A percentile compares a stretch with the other conserved stretches of the same genome.
phyloP scores from a whole-genome alignment of 2,329 filamentous ascomycete species.

The Fusarium domesticum region DNA sequence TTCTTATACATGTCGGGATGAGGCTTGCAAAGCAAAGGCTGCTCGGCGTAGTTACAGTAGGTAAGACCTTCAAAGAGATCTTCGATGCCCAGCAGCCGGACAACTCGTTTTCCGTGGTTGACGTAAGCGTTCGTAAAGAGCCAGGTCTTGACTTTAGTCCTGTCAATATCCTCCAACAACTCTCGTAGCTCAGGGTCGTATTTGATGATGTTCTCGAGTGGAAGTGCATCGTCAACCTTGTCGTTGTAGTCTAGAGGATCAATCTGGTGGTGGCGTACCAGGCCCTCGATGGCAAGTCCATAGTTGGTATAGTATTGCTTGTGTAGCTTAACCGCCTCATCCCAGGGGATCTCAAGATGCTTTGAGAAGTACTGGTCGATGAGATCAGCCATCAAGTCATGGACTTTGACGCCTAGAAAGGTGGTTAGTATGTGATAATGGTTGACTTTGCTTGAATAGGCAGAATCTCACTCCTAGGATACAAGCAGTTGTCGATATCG shows the following conservation, averaged over 20 bases:
- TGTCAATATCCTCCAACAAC: constrained; percentile 80
- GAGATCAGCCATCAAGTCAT: constrained; percentile 81
- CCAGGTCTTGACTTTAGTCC: constrained; percentile 81
- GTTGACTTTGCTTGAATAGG: background rate
- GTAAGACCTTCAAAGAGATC: constrained; percentile 94
- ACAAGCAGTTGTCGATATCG: constrained; percentile 98
- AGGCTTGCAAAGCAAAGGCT: constrained; percentile 83
- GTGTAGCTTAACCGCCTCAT: constrained; percentile 84
- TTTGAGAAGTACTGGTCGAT: constrained; percentile 64
- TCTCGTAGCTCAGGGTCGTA: constrained; percentile 71
- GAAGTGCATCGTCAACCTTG: constrained; percentile 91
- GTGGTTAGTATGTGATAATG: constrained; percentile 7
- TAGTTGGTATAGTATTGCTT: constrained; percentile 93
- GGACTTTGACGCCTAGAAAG: constrained; percentile 66
- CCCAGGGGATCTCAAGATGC: constrained; percentile 69
- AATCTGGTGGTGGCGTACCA: constrained; percentile 91
- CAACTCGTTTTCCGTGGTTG: constrained; percentile 79
- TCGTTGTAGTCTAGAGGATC: constrained; percentile 92
- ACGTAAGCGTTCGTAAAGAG: constrained; percentile 95
- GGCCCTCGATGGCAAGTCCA: constrained; percentile 92
- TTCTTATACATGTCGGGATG: constrained; percentile 78
- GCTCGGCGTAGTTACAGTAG: constrained; percentile 80
- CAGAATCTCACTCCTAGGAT: constrained; percentile 68
- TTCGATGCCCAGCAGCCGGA: constrained; percentile 75
- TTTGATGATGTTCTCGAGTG: constrained; percentile 79